Evolutionary conservation across 2,329 filamentous ascomycete species (phyloP).

Genomic region (Monosporascus sp.): DNA sequence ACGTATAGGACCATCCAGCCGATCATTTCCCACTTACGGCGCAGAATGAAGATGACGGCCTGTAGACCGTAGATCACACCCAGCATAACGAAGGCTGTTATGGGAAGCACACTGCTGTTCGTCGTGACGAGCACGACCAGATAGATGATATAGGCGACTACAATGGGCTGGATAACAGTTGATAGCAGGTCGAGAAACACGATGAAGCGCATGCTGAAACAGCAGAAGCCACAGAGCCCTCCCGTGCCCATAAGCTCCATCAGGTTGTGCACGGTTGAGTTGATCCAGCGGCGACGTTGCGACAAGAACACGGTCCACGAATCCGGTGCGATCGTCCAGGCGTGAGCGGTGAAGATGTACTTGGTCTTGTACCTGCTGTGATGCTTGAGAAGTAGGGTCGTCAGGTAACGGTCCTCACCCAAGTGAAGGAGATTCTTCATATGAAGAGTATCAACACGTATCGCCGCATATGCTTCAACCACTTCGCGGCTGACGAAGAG

Average conservation of each 20-base stretch:
- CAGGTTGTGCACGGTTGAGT: slow-evolving; percentile 97
- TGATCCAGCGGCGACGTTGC: slow-evolving; percentile 98
- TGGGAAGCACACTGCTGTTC: slow-evolving; percentile 62
- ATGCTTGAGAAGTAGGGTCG: slow-evolving; percentile 86
- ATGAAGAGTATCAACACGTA: slow-evolving; percentile 94
- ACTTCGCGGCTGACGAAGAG: slow-evolving; percentile 93
- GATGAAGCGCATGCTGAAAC: slow-evolving; percentile 98
- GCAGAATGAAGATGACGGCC: slow-evolving; percentile 92
- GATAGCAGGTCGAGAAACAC: slow-evolving; percentile 92
- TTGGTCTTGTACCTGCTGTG: slow-evolving; percentile 97
- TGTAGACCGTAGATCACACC: slow-evolving; percentile 97
- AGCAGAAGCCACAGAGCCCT: slow-evolving; percentile 98
- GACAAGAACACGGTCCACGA: slow-evolving; percentile 93
- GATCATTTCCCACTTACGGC: slow-evolving; percentile 99
- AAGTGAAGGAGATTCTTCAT: slow-evolving; percentile 98
- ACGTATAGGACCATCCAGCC: slow-evolving; percentile 99
- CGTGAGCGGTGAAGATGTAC: slow-evolving; percentile 86
- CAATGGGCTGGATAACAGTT: slow-evolving; percentile 88
- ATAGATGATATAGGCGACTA: slow-evolving; percentile 83
- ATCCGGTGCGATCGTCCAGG: slow-evolving; percentile 96
- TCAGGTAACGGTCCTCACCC: slow-evolving; percentile 95
- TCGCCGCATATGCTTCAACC: slow-evolving; percentile 80
- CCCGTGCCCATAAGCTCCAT: slow-evolving; percentile 90
- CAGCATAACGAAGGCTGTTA: slow-evolving; percentile 84
- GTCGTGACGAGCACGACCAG: slow-evolving; percentile 69